Conservation (phyloP, 2,329 filamentous ascomycete genomes). For the Colletotrichum eleusines region DNA sequence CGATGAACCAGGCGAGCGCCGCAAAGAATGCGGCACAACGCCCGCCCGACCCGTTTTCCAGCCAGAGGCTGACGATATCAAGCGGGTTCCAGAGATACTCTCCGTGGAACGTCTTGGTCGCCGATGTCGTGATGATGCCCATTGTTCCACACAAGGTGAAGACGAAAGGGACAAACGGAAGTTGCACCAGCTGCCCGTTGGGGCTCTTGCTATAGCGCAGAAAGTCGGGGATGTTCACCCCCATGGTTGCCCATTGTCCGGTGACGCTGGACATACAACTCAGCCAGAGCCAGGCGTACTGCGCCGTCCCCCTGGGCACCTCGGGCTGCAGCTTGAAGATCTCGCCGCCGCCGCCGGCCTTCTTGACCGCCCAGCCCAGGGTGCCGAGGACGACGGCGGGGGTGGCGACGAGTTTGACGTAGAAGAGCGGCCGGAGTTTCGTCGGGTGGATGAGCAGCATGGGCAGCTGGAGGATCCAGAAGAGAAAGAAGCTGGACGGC, state of each 20-base stretch:
- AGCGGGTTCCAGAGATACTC: conserved; percentile 63
- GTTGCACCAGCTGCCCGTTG: conserved; percentile 41
- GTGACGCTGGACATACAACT: conserved; percentile 41
- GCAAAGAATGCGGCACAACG: conserved; percentile 60
- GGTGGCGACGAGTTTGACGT: conserved; percentile 58
- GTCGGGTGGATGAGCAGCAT: conserved; percentile 68
- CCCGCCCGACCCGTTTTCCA: conserved; percentile 55
- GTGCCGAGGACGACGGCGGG: conserved; percentile 40
- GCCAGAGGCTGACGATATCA: conserved; percentile 59
- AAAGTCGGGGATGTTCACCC: conserved; percentile 62
- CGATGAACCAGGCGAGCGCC: conserved; percentile 65
- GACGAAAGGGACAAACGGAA: conserved; percentile 60
- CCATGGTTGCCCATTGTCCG: conserved; percentile 49
- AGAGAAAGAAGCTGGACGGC: conserved; percentile 65
- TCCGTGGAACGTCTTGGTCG: conserved; percentile 59
- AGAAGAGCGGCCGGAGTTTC: conserved; percentile 64
- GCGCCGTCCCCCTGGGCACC: conserved; percentile 26
- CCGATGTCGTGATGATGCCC: conserved; percentile 67
- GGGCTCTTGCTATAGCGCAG: conserved; percentile 48
- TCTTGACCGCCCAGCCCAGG: conserved; percentile 42
- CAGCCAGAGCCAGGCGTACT: conserved; percentile 39
- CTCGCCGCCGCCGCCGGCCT: conserved; percentile 42
- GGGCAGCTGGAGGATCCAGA: conserved; percentile 66
- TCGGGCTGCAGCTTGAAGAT: conserved; percentile 40
- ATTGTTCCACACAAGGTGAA: conserved; percentile 58